A percentile compares a stretch with the other conserved stretches of the same genome.
Evolutionary conservation across 2,329 filamentous ascomycete species (phyloP).

Genomic region (Orbilia brochopaga): DNA sequence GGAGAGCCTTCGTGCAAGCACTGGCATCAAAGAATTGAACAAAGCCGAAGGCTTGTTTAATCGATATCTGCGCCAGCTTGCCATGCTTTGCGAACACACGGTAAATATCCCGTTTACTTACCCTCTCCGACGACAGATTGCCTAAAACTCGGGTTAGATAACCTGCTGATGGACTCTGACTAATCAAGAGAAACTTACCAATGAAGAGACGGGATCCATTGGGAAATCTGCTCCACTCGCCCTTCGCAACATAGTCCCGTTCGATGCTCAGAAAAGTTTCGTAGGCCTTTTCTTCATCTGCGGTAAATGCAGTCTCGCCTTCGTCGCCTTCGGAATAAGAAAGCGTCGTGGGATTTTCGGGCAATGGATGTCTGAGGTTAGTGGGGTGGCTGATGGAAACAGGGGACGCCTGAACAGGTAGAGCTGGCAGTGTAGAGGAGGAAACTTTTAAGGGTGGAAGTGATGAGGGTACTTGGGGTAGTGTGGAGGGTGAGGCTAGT

Average conservation of each 20-base stretch:
- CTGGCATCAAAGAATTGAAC: conserved; percentile 84
- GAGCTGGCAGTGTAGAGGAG: conserved; percentile 52
- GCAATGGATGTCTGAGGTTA: conserved; percentile 52
- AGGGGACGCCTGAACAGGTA: conserved; percentile 56
- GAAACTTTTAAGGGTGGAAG: conserved; percentile 18
- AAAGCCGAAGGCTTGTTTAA: conserved; percentile 96
- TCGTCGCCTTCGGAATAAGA: conserved; percentile 57
- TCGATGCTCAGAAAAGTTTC: conserved; percentile 76
- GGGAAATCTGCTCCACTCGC: conserved; percentile 81
- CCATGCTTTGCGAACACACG: conserved; percentile 86
- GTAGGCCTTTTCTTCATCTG: conserved; percentile 70
- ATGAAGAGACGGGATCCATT: conserved; percentile 79
- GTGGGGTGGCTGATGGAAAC: conserved; percentile 51
- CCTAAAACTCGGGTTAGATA: conserved; percentile 62
- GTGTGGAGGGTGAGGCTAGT: conserved; percentile 20
- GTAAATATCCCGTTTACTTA: conserved; percentile 92
- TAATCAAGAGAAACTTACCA: conserved; percentile 62
- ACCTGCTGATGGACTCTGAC: background rate
- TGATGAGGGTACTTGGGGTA: conserved; percentile 11
- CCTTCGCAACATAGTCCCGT: conserved; percentile 75
- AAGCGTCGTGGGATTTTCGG: conserved; percentile 47
- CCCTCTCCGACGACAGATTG: conserved; percentile 89
- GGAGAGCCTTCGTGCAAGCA: conserved; percentile 76
- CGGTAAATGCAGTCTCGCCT: conserved; percentile 63
- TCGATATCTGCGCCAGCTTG: conserved; percentile 87